Base-by-base conservation (phyloP, 176 grass and related monocot species). In the Raddia distichophylla region DNA sequence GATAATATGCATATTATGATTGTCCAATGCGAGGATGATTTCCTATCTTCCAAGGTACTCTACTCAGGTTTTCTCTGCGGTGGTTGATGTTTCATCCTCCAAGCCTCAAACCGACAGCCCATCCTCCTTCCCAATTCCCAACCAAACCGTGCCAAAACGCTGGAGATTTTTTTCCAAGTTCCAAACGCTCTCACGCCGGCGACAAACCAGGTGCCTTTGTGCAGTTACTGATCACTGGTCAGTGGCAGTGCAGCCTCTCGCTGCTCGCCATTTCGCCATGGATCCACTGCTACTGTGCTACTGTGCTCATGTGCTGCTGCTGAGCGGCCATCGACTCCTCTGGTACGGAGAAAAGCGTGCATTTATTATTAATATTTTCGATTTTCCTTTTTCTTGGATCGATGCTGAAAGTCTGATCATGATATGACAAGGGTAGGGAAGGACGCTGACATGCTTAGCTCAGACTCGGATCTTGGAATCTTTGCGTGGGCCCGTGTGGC, bases 11-110 rank as follows among this genome's bases (percentile, higher is more conserved):
- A 27, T 27, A 27, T 27, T 27, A 27, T 27, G 27, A 27, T 27
- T 27, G 27, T 1, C 27, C 27, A 27, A 32, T 5, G 9, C 27
- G 6, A 32, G 17, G 18, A 40, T 61, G 53, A n/a, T 82, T 73
- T 73, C 33, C 80, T 73, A 52, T 18, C 68, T 82, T 64, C 22
- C 27, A 44, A 73, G 45, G 12, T 44, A 74, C 27, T 27, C 27
- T 27, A 27, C 59, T 53, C n/a, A 33, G 35, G 19, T 83, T 33
- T 75, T 73, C 22, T 65, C 14, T 12, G 37, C n/a, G 60, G 81
- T 66, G 5, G 81, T 83, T 56, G 70, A 46, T 48, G 59, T 34
- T 65, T 66, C 49, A 6, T 22, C 53, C 27, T 27, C 27, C 27
- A 27, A 27, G 27, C 27, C 7, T 80, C 60, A 48, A 75, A 75